Conservation (phyloP, 2,329 filamentous ascomycete genomes). For the Arachnomyces sp. region DNA sequence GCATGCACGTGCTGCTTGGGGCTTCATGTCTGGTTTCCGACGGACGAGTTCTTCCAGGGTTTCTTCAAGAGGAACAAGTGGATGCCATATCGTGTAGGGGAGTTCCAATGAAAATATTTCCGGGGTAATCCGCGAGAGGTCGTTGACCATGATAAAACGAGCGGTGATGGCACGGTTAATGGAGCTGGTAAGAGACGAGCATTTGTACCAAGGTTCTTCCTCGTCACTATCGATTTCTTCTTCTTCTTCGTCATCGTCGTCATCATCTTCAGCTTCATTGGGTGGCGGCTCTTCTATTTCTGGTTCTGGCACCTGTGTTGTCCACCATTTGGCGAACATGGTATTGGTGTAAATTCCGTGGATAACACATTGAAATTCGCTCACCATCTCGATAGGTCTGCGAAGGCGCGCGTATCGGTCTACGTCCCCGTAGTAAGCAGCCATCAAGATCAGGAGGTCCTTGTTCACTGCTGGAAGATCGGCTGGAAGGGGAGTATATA, state of each 20-base stretch:
- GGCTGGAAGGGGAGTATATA: constrained; percentile 25
- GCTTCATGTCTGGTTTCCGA: constrained; percentile 2
- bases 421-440: constrained; percentile 32
- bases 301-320: not conserved
- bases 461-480: constrained; percentile 33
- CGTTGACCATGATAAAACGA: constrained; percentile 9
- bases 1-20: not conserved
- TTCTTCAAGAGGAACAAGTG: not conserved
- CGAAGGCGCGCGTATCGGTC: constrained; percentile 32
- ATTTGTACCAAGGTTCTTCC: too few relatives aligned
- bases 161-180: constrained; percentile 2
- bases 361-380: constrained; percentile 22
- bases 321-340: constrained; percentile 30
- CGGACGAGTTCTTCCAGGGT: constrained; percentile 1
- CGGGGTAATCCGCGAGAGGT: constrained; percentile 1
- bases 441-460: constrained; percentile 29
- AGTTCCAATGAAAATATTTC: not conserved
- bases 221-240: too few relatives aligned
- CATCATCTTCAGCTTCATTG: too few relatives aligned
- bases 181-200: too few relatives aligned
- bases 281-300: too few relatives aligned
- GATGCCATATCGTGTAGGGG: constrained; percentile 4
- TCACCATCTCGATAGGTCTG: constrained; percentile 16
- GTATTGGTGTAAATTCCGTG: constrained; percentile 32
- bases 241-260: too few relatives aligned